Percentiles rank a stretch among this genome's conserved stretches.
Evolutionary conservation across 108 stramenopile genomes (phyloP).

Genomic region (Pseudonitzschia delicatissima): DNA sequence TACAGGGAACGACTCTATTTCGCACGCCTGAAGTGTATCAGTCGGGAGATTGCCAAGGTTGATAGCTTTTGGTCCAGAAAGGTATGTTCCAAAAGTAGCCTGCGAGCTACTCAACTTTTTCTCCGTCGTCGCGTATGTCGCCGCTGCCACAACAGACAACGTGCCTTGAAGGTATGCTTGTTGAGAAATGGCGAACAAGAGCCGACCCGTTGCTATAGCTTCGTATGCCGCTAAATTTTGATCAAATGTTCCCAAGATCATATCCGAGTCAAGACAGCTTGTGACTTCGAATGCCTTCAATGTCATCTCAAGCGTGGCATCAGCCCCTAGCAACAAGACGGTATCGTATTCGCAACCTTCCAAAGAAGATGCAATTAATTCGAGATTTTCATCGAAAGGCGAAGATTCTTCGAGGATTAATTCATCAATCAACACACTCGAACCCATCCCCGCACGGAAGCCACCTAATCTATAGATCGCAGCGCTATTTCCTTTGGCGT

Average conservation of each 20-base stretch:
- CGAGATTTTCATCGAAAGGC: neutral
- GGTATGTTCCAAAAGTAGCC: constrained; percentile 1
- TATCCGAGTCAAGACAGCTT: neutral
- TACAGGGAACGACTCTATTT: constrained; percentile 26
- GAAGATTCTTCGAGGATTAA: neutral
- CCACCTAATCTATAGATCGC: constrained; percentile 7
- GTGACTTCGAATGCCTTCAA: neutral
- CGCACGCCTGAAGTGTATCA: constrained; percentile 25
- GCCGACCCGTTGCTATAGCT: constrained; percentile 2
- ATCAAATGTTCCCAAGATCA: constrained; percentile 18
- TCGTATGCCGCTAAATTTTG: neutral
- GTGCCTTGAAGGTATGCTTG: constrained; percentile 16
- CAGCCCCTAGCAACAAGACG: constrained; percentile 20
- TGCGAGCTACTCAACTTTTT: constrained; percentile 19
- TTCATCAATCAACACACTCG: neutral
- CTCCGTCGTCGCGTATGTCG: constrained; percentile 26
- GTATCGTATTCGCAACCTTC: constrained; percentile 22
- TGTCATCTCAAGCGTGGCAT: neutral
- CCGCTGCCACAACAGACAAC: constrained; percentile 13
- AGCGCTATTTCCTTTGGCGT: constrained; percentile 4
- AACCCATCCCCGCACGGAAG: constrained; percentile 3
- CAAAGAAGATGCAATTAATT: neutral
- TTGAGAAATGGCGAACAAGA: constrained; percentile 18
- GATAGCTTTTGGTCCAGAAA: constrained; percentile 22
- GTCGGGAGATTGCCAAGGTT: constrained; percentile 18